Evolutionary conservation across 495 filamentous ascomycete genomes (phyloP), one percentile per base, ranked within the genome.

Genomic region (Podospora conica): DNA sequence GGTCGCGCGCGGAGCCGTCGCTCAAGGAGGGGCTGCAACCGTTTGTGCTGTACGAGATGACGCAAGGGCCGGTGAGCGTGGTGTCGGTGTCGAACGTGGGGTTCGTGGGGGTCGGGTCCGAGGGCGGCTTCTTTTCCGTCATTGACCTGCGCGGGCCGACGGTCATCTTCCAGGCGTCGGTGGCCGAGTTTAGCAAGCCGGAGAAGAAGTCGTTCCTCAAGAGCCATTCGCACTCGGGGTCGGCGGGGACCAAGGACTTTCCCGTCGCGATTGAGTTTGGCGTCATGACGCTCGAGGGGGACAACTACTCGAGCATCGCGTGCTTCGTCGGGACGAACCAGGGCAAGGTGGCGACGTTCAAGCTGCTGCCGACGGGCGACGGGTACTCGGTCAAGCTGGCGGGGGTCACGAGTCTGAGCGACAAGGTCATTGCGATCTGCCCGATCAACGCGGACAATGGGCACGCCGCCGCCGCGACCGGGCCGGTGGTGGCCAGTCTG

Each of bases 251-350:
- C 40, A 48, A 48, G 27, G 94, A 96, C 73, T 96, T 87, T 87
- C 86, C 87, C 28, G 91, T 88, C 8, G 80, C 77, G 53, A 83
- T 97, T 11, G 91, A 97, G 75, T 98, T 98, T 80, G 92, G 91
- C 65, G 91, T 97, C 28, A 88, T 98, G 87, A 95, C 89, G 12
- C 79, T 97, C 21, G 95, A 98, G 55, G 91, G 89, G 0, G 94
- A 97, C 76, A 89, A 91, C 67, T 98, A 96, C 71, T 97, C 94
- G 8, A 96, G 91, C 69, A 96, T 98, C 63, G 87, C 89, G 57
- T 89, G 93, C 69, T 96, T 97, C 71, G 89, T 95, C 4, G 95
- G 96, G 10, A 98, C 94, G 0, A 93, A 89, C 70, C 70, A 86
- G 40, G 95, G 95, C 22, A 88, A 88, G 65, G 78, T 97, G 28